These are phyloP conservation scores for Aphanomyces astaci DNA, from an alignment of 352 stramenopile genomes.

Conservation along the genomic window DNA sequence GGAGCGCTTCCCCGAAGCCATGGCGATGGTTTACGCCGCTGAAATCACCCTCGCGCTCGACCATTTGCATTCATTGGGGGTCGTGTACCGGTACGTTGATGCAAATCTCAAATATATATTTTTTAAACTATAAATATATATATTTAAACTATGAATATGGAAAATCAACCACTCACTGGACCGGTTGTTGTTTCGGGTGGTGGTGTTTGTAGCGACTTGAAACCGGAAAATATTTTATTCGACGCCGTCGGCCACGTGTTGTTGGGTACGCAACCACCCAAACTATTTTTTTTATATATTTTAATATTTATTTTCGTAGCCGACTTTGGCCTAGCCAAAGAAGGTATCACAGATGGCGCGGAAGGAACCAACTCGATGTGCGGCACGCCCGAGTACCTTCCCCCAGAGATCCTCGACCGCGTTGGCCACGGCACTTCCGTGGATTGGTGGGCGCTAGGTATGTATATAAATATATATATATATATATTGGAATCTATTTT, in stretches of 20 bases:
- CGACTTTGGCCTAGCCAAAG: constrained; percentile 84
- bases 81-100: constrained; percentile 70
- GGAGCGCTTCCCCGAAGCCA: constrained; percentile 83
- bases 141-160: too few species aligned
- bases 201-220: constrained; percentile 47
- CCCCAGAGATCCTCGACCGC: constrained; percentile 86
- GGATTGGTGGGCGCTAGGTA: constrained; percentile 88
- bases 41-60: constrained; percentile 85
- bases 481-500: too few species aligned
- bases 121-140: too few species aligned
- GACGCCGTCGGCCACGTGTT: constrained; percentile 64
- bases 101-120: not conserved
- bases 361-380: constrained; percentile 86
- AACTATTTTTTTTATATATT: not conserved
- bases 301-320: constrained; percentile 28
- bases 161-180: not conserved
- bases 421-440: constrained; percentile 85
- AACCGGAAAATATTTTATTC: constrained; percentile 85
- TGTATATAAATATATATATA: too few species aligned
- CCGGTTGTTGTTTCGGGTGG: too few species aligned
- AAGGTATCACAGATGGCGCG: constrained; percentile 74
- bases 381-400: constrained; percentile 88
- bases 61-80: constrained; percentile 80
- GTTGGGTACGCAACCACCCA: constrained; percentile 32
- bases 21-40: constrained; percentile 87